Evolutionary conservation across 202 grass and related monocot species (phyloP), one percentile per base, ranked within the genome.

Genomic region (Sporobolus alterniflorus): DNA sequence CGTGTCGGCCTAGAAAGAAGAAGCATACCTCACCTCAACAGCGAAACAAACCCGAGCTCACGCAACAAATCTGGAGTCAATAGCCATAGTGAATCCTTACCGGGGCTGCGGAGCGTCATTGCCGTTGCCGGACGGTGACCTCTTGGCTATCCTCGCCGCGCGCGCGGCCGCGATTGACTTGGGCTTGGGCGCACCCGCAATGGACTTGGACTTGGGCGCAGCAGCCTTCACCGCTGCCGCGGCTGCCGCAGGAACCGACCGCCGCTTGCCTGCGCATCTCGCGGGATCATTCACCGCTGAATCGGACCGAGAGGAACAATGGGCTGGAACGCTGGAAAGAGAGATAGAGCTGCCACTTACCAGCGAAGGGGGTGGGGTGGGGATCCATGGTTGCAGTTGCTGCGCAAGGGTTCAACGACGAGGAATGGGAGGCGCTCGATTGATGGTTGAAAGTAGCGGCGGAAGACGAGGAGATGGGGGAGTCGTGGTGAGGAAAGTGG

Each of bases 361-460:
- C 91, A 63, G 84, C 81, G 78, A 82, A 88, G 16, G 77, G 81
- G 16, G 81, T 88, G 14, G 91, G 88, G 16, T 93, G 87, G 46
- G 64, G 84, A 85, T 93, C 91, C 91, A 93, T 93, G 47, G 81
- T 40, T 1, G 26, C 47, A 46, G 15, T 8, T 64, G 33, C 4
- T 29, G 24, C 25, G 11, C 11, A n/a, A 59, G 22, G 22, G 33
- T 22, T 24, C 13, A 21, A 17, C 64, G 60, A 32, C 20, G 68
- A 55, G 67, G 36, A 39, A 8, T 8, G 73, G 72, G 59, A 44
- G 42, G 42, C 11, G 42, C 2, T 39, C 36, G 36, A 39, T 39
- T 39, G 8, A 39, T n/a, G n/a, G n/a, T n/a, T n/a, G 36, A 39
- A 39, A 39, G 8, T 8, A 39, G 36, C 36, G 36, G 36, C 36